Conservation (phyloP, 2,329 filamentous ascomycete genomes). For the Beauveria sp. region DNA sequence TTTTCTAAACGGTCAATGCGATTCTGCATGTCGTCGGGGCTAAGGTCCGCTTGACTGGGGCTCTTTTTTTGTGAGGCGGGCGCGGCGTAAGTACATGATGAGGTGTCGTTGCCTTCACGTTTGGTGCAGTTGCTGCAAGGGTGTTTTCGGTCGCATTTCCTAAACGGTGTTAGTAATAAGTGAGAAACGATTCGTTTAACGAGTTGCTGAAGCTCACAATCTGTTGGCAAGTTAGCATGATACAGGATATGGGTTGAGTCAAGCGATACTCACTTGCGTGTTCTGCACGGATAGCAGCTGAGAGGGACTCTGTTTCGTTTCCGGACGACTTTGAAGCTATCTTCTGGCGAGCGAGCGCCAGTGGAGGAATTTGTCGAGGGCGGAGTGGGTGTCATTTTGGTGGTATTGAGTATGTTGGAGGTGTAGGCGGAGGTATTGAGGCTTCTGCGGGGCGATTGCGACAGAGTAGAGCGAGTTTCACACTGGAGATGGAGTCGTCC, state of each 20-base stretch:
- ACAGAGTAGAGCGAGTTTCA: neutral
- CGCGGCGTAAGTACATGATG: conserved; percentile 78
- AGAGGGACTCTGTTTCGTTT: conserved; percentile 88
- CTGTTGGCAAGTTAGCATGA: conserved; percentile 23
- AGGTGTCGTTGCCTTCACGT: conserved; percentile 72
- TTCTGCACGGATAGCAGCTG: conserved; percentile 84
- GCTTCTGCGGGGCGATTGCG: neutral
- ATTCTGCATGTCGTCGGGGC: conserved; percentile 95
- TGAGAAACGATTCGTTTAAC: neutral
- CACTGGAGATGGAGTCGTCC: neutral
- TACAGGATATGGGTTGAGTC: neutral
- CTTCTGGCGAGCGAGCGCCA: conserved; percentile 71
- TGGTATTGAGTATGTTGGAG: neutral
- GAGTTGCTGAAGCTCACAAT: conserved; percentile 22
- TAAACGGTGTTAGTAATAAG: conserved; percentile 28
- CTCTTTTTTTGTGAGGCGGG: conserved; percentile 65
- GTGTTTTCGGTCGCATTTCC: conserved; percentile 88
- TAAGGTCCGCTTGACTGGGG: conserved; percentile 51
- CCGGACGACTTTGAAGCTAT: conserved; percentile 78
- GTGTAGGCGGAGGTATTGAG: neutral
- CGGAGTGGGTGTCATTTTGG: conserved; percentile 64
- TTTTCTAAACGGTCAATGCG: conserved; percentile 92
- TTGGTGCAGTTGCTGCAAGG: conserved; percentile 95
- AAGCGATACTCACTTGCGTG: conserved; percentile 64
- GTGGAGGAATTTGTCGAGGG: conserved; percentile 72